These are phyloP conservation scores for Pueraria montana DNA, from an alignment of 306 rosid species.

Conservation along the genomic window DNA sequence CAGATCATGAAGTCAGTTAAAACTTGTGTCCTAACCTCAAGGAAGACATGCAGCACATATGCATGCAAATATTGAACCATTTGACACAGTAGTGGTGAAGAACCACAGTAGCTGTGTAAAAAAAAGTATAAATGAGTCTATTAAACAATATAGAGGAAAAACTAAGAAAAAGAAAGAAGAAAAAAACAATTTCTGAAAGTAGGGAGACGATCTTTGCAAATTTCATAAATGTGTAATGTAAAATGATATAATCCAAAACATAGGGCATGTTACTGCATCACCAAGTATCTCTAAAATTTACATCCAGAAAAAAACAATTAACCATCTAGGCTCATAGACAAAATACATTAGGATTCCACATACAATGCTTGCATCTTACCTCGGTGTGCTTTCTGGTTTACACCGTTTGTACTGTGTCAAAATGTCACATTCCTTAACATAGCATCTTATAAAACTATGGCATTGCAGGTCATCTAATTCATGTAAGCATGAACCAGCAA, in stretches of 20 bases:
- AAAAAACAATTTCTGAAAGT: conserved; percentile 16
- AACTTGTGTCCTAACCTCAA: conserved; percentile 9
- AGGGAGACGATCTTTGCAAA: not conserved
- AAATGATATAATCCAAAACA: conserved; percentile 27
- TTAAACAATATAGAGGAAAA: not conserved
- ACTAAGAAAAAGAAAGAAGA: not conserved
- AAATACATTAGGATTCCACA: conserved; percentile 32
- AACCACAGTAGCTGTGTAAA: conserved; percentile 26
- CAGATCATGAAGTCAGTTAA: conserved; percentile 40
- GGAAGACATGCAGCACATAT: conserved; percentile 42
- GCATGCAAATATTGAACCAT: conserved; percentile 24
- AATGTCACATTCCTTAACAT: conserved; percentile 87
- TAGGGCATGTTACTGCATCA: conserved; percentile 6
- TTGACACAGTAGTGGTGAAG: conserved; percentile 20
- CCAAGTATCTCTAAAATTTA: conserved; percentile 17
- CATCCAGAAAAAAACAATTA: not conserved
- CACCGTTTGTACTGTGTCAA: conserved; percentile 86
- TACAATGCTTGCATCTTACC: conserved; percentile 57
- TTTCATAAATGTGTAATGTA: conserved; percentile 13
- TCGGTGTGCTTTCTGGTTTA: conserved; percentile 78
- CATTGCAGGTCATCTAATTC: conserved; percentile 64
- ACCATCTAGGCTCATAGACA: conserved; percentile 2
- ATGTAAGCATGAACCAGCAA: conserved; percentile 86
- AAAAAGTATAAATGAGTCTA: not conserved
- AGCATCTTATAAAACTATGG: conserved; percentile 80